Percentiles rank a stretch among this genome's conserved stretches.
Conservation (phyloP, 306 rosid genomes). For the Begonia fuchsioides region DNA sequence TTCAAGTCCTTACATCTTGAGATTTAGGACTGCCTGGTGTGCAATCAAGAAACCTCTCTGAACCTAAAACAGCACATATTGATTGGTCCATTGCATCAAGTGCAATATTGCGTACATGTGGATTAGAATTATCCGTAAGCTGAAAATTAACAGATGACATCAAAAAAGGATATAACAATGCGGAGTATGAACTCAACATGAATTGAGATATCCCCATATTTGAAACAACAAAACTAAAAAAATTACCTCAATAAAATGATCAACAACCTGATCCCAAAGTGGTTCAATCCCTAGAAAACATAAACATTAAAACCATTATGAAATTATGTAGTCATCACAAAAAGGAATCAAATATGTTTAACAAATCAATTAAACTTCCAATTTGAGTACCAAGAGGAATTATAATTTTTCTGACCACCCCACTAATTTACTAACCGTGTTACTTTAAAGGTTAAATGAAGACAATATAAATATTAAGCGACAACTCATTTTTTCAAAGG, state of each 20-base stretch:
- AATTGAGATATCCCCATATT: too few relatives aligned
- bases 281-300: constrained; percentile 69
- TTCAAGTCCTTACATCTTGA: constrained; percentile 40
- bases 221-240: constrained; percentile 8
- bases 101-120: constrained; percentile 70
- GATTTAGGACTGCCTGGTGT: constrained; percentile 29
- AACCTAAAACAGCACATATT: constrained; percentile 86
- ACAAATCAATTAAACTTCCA: not conserved
- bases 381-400: not conserved
- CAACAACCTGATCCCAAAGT: constrained; percentile 81
- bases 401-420: not conserved
- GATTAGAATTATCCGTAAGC: constrained; percentile 84
- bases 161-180: constrained; percentile 14
- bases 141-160: constrained; percentile 25
- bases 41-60: constrained; percentile 47
- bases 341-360: not conserved
- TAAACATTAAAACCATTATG: constrained; percentile 1
- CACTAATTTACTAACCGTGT: too few relatives aligned
- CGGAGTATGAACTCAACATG: not conserved
- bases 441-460: too few relatives aligned
- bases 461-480: too few relatives aligned
- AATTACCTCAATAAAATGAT: constrained; percentile 84
- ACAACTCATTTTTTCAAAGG: too few relatives aligned
- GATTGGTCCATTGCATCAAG: constrained; percentile 88
- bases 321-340: too few relatives aligned